Evolutionary conservation across 306 rosid species (phyloP).

Genomic region (Trifolium pratense): DNA sequence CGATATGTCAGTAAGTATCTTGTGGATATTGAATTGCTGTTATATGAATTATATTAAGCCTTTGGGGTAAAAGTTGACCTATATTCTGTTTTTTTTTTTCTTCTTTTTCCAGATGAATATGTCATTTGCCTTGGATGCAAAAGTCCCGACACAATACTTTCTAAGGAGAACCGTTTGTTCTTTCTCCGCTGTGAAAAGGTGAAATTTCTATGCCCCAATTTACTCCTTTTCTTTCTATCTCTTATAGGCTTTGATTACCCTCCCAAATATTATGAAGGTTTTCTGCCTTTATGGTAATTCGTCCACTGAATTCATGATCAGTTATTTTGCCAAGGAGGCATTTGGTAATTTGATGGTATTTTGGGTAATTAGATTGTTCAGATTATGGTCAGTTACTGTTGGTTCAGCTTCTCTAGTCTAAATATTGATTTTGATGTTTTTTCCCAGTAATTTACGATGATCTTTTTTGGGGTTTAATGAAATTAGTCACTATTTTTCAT

Average conservation of each 20-base stretch:
- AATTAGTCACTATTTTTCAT: too few species aligned
- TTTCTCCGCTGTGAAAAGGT: constrained; percentile 97
- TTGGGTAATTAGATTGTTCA: too few species aligned
- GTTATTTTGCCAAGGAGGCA: background rate
- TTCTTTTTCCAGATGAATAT: constrained; percentile 87
- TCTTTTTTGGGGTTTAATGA: too few species aligned
- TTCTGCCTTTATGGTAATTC: background rate
- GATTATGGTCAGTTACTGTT: too few species aligned
- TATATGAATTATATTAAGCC: background rate
- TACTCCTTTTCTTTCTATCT: background rate
- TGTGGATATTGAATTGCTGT: constrained; percentile 11
- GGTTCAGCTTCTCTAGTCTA: too few species aligned
- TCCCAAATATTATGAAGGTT: background rate
- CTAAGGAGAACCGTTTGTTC: constrained; percentile 92
- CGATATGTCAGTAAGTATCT: constrained; percentile 79
- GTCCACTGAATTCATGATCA: background rate
- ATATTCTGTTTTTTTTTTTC: constrained; percentile 26
- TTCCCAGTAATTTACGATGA: too few species aligned
- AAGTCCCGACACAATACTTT: constrained; percentile 91
- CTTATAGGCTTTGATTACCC: background rate
- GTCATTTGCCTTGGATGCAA: constrained; percentile 87
- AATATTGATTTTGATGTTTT: too few species aligned
- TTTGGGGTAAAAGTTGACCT: background rate
- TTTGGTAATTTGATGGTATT: background rate
- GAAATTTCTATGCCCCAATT: constrained; percentile 22